Conservation (phyloP, 1,284 basidiomycete species). For the Boletellus sp. region DNA sequence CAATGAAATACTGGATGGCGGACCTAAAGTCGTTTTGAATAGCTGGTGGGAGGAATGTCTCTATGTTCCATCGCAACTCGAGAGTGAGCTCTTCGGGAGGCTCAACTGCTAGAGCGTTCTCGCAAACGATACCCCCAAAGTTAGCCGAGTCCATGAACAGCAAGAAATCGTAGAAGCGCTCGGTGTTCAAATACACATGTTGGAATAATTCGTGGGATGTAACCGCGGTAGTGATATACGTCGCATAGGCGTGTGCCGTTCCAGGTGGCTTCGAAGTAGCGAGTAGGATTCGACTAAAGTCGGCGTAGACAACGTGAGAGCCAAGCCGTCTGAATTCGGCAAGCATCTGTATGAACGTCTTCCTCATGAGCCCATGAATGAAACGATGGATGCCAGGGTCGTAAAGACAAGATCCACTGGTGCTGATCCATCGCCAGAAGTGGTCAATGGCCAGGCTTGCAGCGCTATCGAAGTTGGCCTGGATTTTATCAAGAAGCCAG, state of each 20-base stretch:
- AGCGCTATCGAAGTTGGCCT: constrained; percentile 58
- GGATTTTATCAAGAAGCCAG: constrained; percentile 91
- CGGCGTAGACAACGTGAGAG: constrained; percentile 92
- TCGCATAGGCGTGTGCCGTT: constrained; percentile 92
- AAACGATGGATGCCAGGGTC: constrained; percentile 94
- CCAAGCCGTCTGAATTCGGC: constrained; percentile 97
- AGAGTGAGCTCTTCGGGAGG: constrained; percentile 66
- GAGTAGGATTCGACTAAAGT: constrained; percentile 87
- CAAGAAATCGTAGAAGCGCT: constrained; percentile 92
- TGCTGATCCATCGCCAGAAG: constrained; percentile 98
- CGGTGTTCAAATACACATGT: constrained; percentile 84
- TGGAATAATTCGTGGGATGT: constrained; percentile 96
- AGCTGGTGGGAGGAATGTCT: constrained; percentile 83
- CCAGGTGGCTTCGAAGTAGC: constrained; percentile 95
- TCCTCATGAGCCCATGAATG: constrained; percentile 94
- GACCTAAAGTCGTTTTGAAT: constrained; percentile 79
- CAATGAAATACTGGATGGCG: constrained; percentile 80
- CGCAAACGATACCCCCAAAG: constrained; percentile 86
- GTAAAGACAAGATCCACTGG: constrained; percentile 81
- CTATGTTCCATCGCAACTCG: constrained; percentile 96
- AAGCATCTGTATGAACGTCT: constrained; percentile 94
- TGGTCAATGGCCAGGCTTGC: constrained; percentile 77
- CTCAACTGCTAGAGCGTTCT: constrained; percentile 67
- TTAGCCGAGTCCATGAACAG: constrained; percentile 97
- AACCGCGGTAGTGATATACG: constrained; percentile 90